Percentiles rank a stretch among this genome's conserved stretches.
Evolutionary conservation across 768 basidiomycete species (phyloP).

Genomic region (Termitomyces heimii): DNA sequence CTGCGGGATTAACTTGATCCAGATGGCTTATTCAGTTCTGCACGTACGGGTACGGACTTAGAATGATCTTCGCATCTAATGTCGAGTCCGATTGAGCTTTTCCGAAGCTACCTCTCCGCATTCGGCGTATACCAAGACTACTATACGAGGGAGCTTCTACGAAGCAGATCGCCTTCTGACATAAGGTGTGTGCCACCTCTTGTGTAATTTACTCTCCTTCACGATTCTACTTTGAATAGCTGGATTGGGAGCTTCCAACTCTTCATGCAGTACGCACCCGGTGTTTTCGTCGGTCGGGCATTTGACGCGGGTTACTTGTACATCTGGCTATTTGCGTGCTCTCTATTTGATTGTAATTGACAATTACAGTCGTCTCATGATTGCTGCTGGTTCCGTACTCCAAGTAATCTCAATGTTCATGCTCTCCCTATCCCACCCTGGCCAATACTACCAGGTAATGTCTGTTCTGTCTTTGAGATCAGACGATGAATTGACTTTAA

Average conservation of each 20-base stretch:
- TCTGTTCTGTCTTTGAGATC: not conserved
- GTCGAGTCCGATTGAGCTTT: constrained; percentile 15
- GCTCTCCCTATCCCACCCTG: constrained; percentile 33
- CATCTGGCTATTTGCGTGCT: constrained; percentile 16
- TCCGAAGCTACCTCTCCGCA: constrained; percentile 35
- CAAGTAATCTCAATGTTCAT: constrained; percentile 37
- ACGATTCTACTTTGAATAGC: constrained; percentile 16
- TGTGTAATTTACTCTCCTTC: not conserved
- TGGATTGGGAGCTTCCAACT: constrained; percentile 49
- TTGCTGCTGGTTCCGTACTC: constrained; percentile 25
- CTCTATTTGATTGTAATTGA: constrained; percentile 1
- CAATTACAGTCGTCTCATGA: constrained; percentile 29
- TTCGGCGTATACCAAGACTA: constrained; percentile 47
- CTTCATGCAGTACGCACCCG: constrained; percentile 37
- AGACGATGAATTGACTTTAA: not conserved
- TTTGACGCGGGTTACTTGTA: constrained; percentile 47
- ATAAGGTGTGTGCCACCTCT: constrained; percentile 26
- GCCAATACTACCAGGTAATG: constrained; percentile 39
- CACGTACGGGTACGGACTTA: constrained; percentile 33
- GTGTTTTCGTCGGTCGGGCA: constrained; percentile 32
- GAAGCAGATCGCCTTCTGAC: constrained; percentile 33
- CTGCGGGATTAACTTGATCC: not conserved
- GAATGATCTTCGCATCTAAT: not conserved
- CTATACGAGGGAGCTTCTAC: constrained; percentile 34
- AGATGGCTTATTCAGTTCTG: constrained; percentile 41